These are phyloP conservation scores for Solanum chiquidenum DNA, from an alignment of 257 asterid genomes.

Conservation along the genomic window DNA sequence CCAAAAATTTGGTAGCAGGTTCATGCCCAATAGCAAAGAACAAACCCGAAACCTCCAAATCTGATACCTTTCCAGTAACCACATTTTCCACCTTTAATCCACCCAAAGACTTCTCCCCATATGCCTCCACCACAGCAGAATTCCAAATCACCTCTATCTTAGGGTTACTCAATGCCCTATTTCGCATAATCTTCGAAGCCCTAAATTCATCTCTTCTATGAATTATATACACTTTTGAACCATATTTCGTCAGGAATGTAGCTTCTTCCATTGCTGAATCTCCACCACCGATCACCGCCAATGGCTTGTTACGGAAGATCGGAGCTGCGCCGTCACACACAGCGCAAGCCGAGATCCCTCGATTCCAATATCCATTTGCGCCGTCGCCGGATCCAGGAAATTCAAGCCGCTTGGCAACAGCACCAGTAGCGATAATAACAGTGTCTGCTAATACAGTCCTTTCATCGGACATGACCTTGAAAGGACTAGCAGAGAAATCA, in stretches of 20 bases:
- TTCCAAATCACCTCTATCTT: slow-evolving; percentile 67
- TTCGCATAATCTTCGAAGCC: slow-evolving; percentile 89
- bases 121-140: slow-evolving; percentile 59
- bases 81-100: slow-evolving; percentile 73
- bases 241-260: slow-evolving; percentile 67
- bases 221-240: slow-evolving; percentile 67
- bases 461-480: slow-evolving; percentile 37
- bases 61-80: slow-evolving; percentile 44
- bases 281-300: slow-evolving; percentile 92
- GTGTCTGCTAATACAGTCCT: slow-evolving; percentile 63
- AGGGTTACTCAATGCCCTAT: slow-evolving; percentile 47
- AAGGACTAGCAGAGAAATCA: slow-evolving; percentile 47
- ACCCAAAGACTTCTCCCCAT: slow-evolving; percentile 52
- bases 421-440: slow-evolving; percentile 72
- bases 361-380: slow-evolving; percentile 48
- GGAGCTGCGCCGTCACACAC: slow-evolving; percentile 97
- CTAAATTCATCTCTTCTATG: slow-evolving; percentile 67
- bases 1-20: slow-evolving; percentile 80
- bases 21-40: slow-evolving; percentile 90
- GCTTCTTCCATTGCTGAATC: slow-evolving; percentile 99
- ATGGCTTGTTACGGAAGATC: slow-evolving; percentile 58
- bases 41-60: slow-evolving; percentile 57
- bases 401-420: slow-evolving; percentile 57
- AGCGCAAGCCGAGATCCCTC: slow-evolving; percentile 87
- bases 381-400: slow-evolving; percentile 48